Percentiles rank a stretch among this genome's conserved stretches.
phyloP scores from a whole-genome alignment of 2,329 filamentous ascomycete species.

The Monilinia aucupariae region DNA sequence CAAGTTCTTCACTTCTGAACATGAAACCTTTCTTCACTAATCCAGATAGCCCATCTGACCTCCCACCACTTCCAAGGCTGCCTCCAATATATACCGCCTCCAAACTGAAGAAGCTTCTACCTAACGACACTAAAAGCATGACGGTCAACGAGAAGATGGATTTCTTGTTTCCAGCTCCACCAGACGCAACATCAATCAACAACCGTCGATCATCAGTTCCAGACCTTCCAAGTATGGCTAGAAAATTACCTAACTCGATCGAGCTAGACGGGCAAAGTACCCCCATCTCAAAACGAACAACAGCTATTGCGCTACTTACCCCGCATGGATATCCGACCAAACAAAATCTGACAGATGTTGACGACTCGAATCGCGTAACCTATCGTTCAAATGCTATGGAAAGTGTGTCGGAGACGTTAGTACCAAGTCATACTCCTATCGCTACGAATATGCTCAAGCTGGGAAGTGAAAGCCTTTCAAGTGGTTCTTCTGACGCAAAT shows the following conservation, averaged over 20 bases:
- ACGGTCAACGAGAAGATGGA: conserved; percentile 53
- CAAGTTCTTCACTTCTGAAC: conserved; percentile 42
- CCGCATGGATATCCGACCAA: conserved; percentile 12
- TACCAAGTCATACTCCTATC: neutral
- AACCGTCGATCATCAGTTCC: conserved; percentile 42
- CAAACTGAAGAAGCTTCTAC: conserved; percentile 39
- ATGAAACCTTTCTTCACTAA: conserved; percentile 44
- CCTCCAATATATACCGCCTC: conserved; percentile 41
- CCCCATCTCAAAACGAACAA: conserved; percentile 27
- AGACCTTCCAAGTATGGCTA: conserved; percentile 36
- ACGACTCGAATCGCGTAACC: conserved; percentile 10
- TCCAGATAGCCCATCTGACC: conserved; percentile 43
- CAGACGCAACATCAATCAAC: conserved; percentile 27
- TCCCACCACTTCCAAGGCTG: conserved; percentile 45
- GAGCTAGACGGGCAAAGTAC: conserved; percentile 28
- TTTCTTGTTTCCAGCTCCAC: conserved; percentile 43
- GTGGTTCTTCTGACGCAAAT: neutral
- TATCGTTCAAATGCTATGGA: conserved; percentile 31
- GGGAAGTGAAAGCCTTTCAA: conserved; percentile 28
- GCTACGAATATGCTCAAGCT: conserved; percentile 25
- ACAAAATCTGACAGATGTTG: conserved; percentile 4
- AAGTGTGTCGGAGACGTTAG: neutral
- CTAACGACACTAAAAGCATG: conserved; percentile 54
- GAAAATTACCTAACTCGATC: conserved; percentile 10
- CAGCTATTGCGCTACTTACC: conserved; percentile 29